Base-by-base conservation (phyloP, 2,329 filamentous ascomycete species). In the Huntiella omanensis region DNA sequence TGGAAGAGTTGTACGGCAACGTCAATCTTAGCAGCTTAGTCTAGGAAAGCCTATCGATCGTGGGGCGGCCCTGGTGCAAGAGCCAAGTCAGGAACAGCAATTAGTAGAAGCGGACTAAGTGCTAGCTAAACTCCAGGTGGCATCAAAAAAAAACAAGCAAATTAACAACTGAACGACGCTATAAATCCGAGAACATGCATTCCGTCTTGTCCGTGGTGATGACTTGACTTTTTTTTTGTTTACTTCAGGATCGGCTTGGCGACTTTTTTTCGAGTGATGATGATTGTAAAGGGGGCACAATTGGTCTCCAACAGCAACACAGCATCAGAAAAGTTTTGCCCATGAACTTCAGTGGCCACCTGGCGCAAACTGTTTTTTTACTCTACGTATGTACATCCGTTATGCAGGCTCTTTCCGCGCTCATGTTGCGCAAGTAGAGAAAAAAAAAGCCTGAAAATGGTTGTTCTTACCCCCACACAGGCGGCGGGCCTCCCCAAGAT, bases 61-160 rank as follows among this genome's bases (percentile, higher is more conserved):
- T 36, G 13, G 42, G 32, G 42, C 33, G 42, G 32, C 32, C 34
- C 16, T 16, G 32, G 42, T 35, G 32, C 33, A 44, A 44, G 42
- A 35, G 28, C 42, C 42, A 44, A 33, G 16, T 13, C 42, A 16
- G 33, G 42, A 44, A 36, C 40, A 41, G 33, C 15, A 40, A 22
- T 28, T 19, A 41, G 40, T 12, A 17, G 22, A 41, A 28, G 22
- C 22, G 22, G 22, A 28, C 22, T 28, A 28, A 28, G 22, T 28
- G 22, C 22, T 28, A 10, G 22, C 22, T 28, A 28, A 28, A 28
- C 22, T 28, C 22, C 22, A 28, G 37, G 37, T 19, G 35, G 33
- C 19, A 32, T 33, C 32, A 46, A 22, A 36, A 45, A 45, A 28
- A 19, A 45, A 17, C 38, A 17, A 40, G 37, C 11, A 40, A 11